A percentile compares a stretch with the other conserved stretches of the same genome.
Conservation (phyloP, 2,329 filamentous ascomycete species). For the Sclerotinia minor region DNA sequence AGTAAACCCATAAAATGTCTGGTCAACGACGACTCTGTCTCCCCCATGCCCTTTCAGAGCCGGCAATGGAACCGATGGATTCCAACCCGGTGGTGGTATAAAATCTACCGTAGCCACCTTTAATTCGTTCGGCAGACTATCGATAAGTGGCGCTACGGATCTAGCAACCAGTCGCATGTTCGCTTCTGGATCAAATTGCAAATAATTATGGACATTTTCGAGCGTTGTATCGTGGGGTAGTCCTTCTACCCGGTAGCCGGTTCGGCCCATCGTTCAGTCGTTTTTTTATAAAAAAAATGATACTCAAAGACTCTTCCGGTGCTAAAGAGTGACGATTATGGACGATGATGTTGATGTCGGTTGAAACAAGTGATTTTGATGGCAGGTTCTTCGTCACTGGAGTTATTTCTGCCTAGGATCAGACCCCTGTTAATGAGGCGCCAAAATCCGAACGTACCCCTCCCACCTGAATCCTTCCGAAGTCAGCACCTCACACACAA, state of each 20-base stretch:
- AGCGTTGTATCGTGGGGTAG: conserved; percentile 19
- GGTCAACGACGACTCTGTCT: conserved; percentile 22
- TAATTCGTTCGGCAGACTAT: conserved; percentile 5
- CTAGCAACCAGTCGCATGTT: conserved; percentile 15
- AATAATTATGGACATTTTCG: conserved; percentile 16
- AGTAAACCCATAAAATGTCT: conserved; percentile 25
- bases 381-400: not conserved
- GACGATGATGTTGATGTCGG: not conserved
- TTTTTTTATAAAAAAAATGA: not conserved
- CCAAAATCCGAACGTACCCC: not conserved
- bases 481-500: conserved; percentile 9
- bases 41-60: conserved; percentile 9
- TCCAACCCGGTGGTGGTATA: conserved; percentile 17
- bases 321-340: not conserved
- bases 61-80: conserved; percentile 15
- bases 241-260: conserved; percentile 23
- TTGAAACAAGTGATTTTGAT: not conserved
- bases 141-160: conserved; percentile 20
- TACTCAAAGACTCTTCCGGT: not conserved
- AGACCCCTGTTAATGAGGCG: not conserved
- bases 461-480: conserved; percentile 2
- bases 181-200: conserved; percentile 15
- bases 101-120: conserved; percentile 25
- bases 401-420: not conserved
- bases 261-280: conserved; percentile 17